These are phyloP conservation scores for Nothophytophthora sp. DNA, from an alignment of 352 stramenopile species.

Conservation along the genomic window DNA sequence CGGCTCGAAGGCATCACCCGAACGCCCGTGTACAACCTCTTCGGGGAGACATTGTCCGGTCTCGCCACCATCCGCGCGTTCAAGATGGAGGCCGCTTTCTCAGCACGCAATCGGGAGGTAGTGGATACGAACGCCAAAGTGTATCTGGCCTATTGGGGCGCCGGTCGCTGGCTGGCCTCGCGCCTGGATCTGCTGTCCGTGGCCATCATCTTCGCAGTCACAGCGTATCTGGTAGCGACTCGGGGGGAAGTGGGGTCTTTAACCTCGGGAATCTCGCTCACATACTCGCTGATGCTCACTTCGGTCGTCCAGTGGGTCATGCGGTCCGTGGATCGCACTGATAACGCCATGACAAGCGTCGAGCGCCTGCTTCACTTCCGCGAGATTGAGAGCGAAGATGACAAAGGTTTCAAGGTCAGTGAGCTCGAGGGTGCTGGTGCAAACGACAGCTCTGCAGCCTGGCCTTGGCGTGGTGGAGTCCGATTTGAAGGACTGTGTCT, in stretches of 20 bases:
- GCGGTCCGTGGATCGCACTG: conserved; percentile 18
- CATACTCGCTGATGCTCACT: conserved; percentile 47
- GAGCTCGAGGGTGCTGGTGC: background rate
- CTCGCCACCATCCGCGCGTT: conserved; percentile 89
- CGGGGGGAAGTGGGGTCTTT: conserved; percentile 29
- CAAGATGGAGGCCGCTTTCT: conserved; percentile 37
- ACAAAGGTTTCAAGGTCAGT: background rate
- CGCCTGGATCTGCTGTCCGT: conserved; percentile 84
- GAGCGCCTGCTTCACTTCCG: conserved; percentile 42
- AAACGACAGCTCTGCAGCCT: background rate
- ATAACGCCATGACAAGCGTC: conserved; percentile 46
- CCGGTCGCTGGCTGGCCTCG: conserved; percentile 93
- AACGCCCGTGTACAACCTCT: conserved; percentile 92
- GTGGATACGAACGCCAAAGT: conserved; percentile 45
- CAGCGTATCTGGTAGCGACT: conserved; percentile 83
- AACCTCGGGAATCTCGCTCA: conserved; percentile 35
- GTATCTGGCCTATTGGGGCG: conserved; percentile 54
- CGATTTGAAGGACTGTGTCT: conserved; percentile 25
- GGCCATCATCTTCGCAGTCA: conserved; percentile 86
- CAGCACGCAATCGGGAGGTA: conserved; percentile 34
- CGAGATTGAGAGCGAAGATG: conserved; percentile 15
- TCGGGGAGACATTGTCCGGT: conserved; percentile 92
- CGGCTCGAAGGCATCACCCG: conserved; percentile 87
- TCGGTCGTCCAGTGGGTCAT: conserved; percentile 44
- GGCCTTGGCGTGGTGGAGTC: conserved; percentile 27